Conservation (phyloP, 2,329 filamentous ascomycete genomes). For the Colletotrichum tanaceti region DNA sequence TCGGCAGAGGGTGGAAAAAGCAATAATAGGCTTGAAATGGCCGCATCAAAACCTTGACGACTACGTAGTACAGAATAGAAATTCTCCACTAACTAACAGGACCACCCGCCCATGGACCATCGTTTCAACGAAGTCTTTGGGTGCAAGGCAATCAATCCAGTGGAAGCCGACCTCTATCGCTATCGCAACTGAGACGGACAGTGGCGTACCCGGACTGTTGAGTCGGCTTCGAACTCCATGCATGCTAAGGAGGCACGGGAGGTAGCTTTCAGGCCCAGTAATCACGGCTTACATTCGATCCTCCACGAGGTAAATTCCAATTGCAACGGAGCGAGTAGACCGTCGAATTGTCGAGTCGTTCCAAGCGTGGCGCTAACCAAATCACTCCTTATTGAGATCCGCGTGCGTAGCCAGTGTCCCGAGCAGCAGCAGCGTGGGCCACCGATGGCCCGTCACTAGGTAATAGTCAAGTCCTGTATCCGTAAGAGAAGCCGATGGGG, state of each 20-base stretch:
- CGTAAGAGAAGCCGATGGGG: too few species aligned
- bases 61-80: too few species aligned
- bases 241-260: slow-evolving; percentile 12
- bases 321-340: not conserved
- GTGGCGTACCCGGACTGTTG: slow-evolving; percentile 3
- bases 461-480: too few species aligned
- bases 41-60: not conserved
- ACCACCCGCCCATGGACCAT: not conserved
- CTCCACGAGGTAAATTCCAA: not conserved
- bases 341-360: not conserved
- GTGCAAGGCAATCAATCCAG: slow-evolving; percentile 5
- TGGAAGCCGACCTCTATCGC: not conserved
- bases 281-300: not conserved
- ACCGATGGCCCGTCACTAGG: too few species aligned
- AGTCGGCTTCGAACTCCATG: slow-evolving; percentile 8
- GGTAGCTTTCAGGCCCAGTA: slow-evolving; percentile 1
- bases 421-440: too few species aligned
- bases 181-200: not conserved
- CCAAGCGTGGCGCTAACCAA: slow-evolving; percentile 1
- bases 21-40: slow-evolving; percentile 18
- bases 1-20: slow-evolving; percentile 25
- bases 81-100: not conserved
- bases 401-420: not conserved
- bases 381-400: not conserved
- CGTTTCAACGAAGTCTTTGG: not conserved